Percentiles rank a stretch among this genome's conserved stretches.
These are phyloP conservation scores for Vigna radiata DNA, from an alignment of 306 rosid genomes.

Conservation along the genomic window DNA sequence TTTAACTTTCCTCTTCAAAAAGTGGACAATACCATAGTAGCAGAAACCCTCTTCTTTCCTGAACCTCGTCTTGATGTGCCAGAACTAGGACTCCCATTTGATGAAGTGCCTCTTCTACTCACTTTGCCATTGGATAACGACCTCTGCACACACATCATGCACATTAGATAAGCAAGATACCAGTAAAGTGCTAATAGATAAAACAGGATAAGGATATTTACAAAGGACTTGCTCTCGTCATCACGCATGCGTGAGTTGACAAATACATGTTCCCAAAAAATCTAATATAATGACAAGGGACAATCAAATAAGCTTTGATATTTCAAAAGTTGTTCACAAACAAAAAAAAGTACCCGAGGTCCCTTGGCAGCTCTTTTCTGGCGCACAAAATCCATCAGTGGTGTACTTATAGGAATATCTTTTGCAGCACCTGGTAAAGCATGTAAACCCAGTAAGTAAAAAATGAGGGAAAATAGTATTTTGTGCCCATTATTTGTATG, in stretches of 20 bases:
- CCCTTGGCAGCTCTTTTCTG: slow-evolving; percentile 84
- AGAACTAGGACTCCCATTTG: slow-evolving; percentile 56
- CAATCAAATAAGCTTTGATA: slow-evolving; percentile 13
- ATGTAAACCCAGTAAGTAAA: slow-evolving; percentile 18
- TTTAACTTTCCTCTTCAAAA: slow-evolving; percentile 2
- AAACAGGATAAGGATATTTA: slow-evolving; percentile 23
- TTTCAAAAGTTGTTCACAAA: slow-evolving; percentile 6
- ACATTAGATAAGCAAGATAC: slow-evolving; percentile 33
- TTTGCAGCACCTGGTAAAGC: slow-evolving; percentile 59
- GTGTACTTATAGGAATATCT: slow-evolving; percentile 70
- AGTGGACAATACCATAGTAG: slow-evolving; percentile 61
- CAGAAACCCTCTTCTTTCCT: slow-evolving; percentile 66
- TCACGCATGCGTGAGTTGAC: slow-evolving; percentile 1
- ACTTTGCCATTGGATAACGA: slow-evolving; percentile 62
- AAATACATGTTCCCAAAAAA: not conserved
- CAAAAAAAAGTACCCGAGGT: slow-evolving; percentile 58
- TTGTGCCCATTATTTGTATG: not conserved
- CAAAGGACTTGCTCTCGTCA: slow-evolving; percentile 12
- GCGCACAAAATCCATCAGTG: slow-evolving; percentile 85
- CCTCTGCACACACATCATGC: slow-evolving; percentile 53
- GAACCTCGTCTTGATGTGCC: slow-evolving; percentile 60
- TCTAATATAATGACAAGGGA: slow-evolving; percentile 1
- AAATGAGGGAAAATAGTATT: not conserved
- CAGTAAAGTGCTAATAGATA: not conserved
- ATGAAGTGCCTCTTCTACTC: slow-evolving; percentile 57